Percentiles rank a stretch among this genome's conserved stretches.
These are phyloP conservation scores for Kwoniella dendrophila DNA, from an alignment of 768 basidiomycete species.

Conservation along the genomic window DNA sequence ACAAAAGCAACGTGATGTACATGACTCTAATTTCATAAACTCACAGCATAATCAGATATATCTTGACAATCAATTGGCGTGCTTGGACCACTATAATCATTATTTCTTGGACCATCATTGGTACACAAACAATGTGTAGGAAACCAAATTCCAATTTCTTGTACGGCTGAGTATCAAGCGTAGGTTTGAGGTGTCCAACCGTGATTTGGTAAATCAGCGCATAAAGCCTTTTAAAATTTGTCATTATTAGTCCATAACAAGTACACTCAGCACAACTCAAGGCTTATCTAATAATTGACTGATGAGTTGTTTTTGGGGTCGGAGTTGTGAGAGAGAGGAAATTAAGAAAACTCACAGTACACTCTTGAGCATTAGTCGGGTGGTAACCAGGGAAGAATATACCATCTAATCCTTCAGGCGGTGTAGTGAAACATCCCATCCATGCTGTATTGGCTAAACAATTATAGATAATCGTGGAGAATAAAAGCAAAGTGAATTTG, in stretches of 20 bases:
- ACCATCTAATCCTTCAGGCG: not conserved
- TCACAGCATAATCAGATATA: not conserved
- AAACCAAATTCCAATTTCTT: not conserved
- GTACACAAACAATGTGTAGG: slow-evolving; percentile 2
- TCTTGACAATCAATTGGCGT: not conserved
- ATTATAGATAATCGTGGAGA: too few relatives aligned
- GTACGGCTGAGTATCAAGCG: not conserved
- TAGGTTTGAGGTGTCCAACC: not conserved
- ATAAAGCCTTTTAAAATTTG: not conserved
- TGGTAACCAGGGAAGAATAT: not conserved
- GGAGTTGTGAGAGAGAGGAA: too few relatives aligned
- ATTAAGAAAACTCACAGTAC: not conserved
- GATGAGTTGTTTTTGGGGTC: not conserved
- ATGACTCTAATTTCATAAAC: too few relatives aligned
- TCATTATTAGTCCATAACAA: not conserved
- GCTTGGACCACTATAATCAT: not conserved
- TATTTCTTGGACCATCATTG: not conserved
- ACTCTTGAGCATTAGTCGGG: not conserved
- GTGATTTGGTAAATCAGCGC: not conserved
- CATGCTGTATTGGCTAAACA: not conserved
- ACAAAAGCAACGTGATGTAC: too few relatives aligned
- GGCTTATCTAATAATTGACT: not conserved
- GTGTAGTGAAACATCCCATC: slow-evolving; percentile 1
- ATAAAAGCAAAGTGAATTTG: too few relatives aligned
- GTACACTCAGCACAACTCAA: not conserved